Evolutionary conservation across 2,329 filamentous ascomycete species (phyloP), one percentile per base, ranked within the genome.

Genomic region (Hypomyces rosellus): DNA sequence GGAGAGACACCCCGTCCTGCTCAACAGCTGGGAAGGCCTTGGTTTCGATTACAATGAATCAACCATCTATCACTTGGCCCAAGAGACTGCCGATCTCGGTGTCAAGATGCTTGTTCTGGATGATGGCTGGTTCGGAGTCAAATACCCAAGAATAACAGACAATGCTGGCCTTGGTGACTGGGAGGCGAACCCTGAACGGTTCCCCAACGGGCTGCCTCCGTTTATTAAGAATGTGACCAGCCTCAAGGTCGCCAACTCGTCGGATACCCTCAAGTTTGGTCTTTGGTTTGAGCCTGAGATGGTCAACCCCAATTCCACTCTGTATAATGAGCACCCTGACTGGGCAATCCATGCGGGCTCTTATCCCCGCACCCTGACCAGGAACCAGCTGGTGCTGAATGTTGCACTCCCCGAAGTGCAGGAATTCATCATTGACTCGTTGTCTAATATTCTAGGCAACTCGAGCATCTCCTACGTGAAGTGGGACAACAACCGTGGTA

Each of bases 261-360:
- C 72, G 0, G 66, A 69, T 0, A 70, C 75, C 2, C 62, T 86
- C 43, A 70, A 74, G 12, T 86, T 86, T 55, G 82, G 82, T 14
- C 71, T 86, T 3, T 86, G 82, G 82, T 72, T 86, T 2, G 83
- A 86, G 60, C 82, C 81, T 0, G 82, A 86, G 57, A 86, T 86
- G 83, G 76, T 85, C 45, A 84, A 81, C 50, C 76, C 78, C 1
- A 77, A 81, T 48, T 85, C 82, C 0, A 74, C 70, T 2, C 69
- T 86, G 2, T 86, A 85, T 60, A 63, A 73, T 1, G 66, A 78
- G 41, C 82, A 86, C 55, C 82, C 82, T 0, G 81, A 85, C 49
- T 86, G 82, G 82, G 80, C 72, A 3, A 58, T 86, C 47, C 75
- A 81, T 49, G 75, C 80, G 0, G 78, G 77, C 4, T 62, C 69